A percentile compares a stretch with the other conserved stretches of the same genome.
phyloP scores from a whole-genome alignment of 164 flowering plant species.

The Vitis amurensis region DNA sequence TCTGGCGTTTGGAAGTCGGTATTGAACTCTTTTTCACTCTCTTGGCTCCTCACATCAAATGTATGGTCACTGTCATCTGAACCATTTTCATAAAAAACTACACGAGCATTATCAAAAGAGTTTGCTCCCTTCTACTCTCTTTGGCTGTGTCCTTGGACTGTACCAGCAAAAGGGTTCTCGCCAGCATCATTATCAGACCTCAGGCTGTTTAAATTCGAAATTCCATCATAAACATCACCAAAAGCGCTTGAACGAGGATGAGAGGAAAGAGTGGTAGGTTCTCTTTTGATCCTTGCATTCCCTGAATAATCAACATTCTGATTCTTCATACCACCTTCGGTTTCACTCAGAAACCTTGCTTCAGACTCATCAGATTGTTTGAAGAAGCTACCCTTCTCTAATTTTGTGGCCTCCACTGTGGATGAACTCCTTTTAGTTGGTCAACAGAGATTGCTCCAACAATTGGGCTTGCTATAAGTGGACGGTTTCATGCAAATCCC shows the following conservation, averaged over 20 bases:
- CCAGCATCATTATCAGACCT: slow-evolving; percentile 14
- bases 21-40: slow-evolving; percentile 23
- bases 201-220: slow-evolving; percentile 12
- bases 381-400: slow-evolving; percentile 1
- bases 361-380: slow-evolving; percentile 26
- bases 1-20: slow-evolving; percentile 21
- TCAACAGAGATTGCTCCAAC: too few species aligned
- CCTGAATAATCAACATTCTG: slow-evolving; percentile 25
- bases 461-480: too few species aligned
- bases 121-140: slow-evolving; percentile 21
- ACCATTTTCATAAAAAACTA: slow-evolving; percentile 59
- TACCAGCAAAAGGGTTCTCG: slow-evolving; percentile 21
- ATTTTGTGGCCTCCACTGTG: slow-evolving; percentile 18
- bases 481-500: too few species aligned
- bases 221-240: slow-evolving; percentile 22
- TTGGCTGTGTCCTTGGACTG: slow-evolving; percentile 14
- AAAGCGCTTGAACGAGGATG: slow-evolving; percentile 27
- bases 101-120: slow-evolving; percentile 25
- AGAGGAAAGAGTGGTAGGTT: slow-evolving; percentile 26
- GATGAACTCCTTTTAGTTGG: slow-evolving; percentile 17
- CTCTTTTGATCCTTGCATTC: slow-evolving; percentile 24
- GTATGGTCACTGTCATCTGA: slow-evolving; percentile 45
- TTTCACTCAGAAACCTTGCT: slow-evolving; percentile 15
- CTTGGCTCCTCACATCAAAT: slow-evolving; percentile 22
- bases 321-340: slow-evolving; percentile 8